Percentiles rank a stretch among this genome's conserved stretches.
Evolutionary conservation across 106 monocot genomes (phyloP).

Genomic region (Cymbidium sinense): DNA sequence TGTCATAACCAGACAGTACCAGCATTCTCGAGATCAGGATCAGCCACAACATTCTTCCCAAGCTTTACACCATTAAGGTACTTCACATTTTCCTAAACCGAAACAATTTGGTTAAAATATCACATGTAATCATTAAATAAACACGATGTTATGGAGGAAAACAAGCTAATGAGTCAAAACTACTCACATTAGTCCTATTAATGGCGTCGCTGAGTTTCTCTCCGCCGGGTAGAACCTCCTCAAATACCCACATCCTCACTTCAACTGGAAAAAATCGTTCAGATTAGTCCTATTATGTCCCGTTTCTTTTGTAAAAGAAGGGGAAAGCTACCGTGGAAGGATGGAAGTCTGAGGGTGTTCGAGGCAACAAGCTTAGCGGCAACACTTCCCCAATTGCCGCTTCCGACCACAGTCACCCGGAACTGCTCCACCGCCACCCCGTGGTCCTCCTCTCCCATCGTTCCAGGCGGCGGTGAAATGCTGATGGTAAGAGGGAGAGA

Average conservation of each 20-base stretch:
- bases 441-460: neutral
- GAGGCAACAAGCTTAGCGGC: conserved; percentile 86
- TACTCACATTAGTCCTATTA: no score
- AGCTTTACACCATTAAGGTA: no score
- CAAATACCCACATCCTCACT: conserved; percentile 94
- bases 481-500: no score
- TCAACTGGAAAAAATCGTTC: conserved; percentile 31
- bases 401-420: conserved; percentile 72
- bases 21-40: conserved; percentile 76
- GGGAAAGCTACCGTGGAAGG: conserved; percentile 38
- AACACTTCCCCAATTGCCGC: conserved; percentile 97
- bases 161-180: neutral
- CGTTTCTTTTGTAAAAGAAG: neutral
- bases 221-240: conserved; percentile 71
- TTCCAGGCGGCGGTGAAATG: neutral
- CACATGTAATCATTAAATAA: neutral
- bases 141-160: neutral
- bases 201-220: no score
- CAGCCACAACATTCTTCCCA: conserved; percentile 75
- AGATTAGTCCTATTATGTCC: neutral
- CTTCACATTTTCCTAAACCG: conserved; percentile 78
- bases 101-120: neutral
- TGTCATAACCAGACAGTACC: conserved; percentile 48
- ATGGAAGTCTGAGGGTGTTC: conserved; percentile 47
- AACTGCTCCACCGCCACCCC: neutral